These are phyloP conservation scores for Anthoceros angustus DNA, from an alignment of 225 moss, liverwort and hornwort species.

Conservation along the genomic window DNA sequence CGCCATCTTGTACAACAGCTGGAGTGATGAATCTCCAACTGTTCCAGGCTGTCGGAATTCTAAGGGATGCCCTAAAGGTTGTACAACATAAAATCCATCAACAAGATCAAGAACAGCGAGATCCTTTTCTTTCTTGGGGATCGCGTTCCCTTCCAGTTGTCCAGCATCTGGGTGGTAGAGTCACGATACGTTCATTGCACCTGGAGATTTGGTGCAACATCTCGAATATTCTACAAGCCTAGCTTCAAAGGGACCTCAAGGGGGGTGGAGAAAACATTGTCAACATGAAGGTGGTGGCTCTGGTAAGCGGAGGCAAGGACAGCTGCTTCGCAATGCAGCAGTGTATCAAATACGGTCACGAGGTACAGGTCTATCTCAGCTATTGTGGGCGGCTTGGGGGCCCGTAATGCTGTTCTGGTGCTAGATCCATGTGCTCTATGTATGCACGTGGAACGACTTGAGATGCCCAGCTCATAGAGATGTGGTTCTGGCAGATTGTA, in stretches of 20 bases:
- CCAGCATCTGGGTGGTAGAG: no score
- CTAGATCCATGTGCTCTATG: background rate
- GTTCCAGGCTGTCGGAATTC: no score
- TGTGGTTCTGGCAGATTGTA: conserved; percentile 45
- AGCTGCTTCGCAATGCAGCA: conserved; percentile 88
- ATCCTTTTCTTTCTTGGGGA: no score
- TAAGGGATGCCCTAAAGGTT: no score
- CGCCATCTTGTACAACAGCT: background rate
- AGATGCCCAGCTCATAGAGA: background rate
- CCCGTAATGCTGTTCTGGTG: background rate
- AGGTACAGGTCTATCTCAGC: conserved; percentile 21
- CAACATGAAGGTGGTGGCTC: conserved; percentile 74
- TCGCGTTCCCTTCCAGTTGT: no score
- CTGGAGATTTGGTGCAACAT: background rate
- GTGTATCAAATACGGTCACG: conserved; percentile 61
- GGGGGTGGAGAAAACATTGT: background rate
- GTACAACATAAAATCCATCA: no score
- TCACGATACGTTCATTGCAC: no score
- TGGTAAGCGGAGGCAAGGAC: conserved; percentile 79
- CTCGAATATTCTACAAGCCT: background rate
- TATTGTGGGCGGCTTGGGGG: background rate
- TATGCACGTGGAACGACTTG: background rate
- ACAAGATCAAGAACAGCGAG: no score
- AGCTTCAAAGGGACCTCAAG: background rate
- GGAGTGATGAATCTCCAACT: no score